Evolutionary conservation across 2,329 filamentous ascomycete genomes (phyloP), one percentile per base, ranked within the genome.

Genomic region (Thyridium curvatum): DNA sequence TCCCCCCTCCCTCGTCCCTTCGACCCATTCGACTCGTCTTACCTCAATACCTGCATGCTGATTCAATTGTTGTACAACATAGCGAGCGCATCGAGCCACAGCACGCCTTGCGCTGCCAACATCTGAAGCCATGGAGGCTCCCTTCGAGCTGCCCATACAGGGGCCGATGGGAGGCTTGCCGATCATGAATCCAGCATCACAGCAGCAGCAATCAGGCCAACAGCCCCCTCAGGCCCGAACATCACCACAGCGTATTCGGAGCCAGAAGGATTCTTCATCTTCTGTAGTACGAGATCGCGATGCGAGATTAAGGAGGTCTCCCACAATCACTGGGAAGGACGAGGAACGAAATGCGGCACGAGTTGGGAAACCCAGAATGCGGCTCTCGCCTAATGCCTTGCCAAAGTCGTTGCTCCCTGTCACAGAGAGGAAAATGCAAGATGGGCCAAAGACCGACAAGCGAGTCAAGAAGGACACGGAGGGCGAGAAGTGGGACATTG

Each of bases 401-500:
- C 40, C 51, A 9, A 67, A 60, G 41, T 59, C 69, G 12, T 51
- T 73, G 44, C 47, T 72, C 17, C 68, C 70, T 8, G 55, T 62
- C n/a, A 61, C 67, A 8, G 69, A 74, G 52, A 65, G 68, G 35
- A 65, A 55, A 45, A 62, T 63, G 9, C 63, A 66, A 43, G 63
- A 66, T 32, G 64, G 62, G 16, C 64, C 56, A 40, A 45, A 55
- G 44, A 37, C 51, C n/a, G 41, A 53, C 45, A 46, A 52, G 10
- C 58, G 61, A 50, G 46, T 60, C 36, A 77, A 69, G 54, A 72
- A 72, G 49, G 74, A 72, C 41, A 62, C 65, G 36, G 77, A 80
- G 38, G 79, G 82, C 39, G 71, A 73, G 41, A 77, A 69, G 53
- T 67, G 65, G 50, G 74, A 79, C 39, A 65, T 79, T 41, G 63